phyloP scores from a whole-genome alignment of 768 basidiomycete species.

The Agrocybe pediades region DNA sequence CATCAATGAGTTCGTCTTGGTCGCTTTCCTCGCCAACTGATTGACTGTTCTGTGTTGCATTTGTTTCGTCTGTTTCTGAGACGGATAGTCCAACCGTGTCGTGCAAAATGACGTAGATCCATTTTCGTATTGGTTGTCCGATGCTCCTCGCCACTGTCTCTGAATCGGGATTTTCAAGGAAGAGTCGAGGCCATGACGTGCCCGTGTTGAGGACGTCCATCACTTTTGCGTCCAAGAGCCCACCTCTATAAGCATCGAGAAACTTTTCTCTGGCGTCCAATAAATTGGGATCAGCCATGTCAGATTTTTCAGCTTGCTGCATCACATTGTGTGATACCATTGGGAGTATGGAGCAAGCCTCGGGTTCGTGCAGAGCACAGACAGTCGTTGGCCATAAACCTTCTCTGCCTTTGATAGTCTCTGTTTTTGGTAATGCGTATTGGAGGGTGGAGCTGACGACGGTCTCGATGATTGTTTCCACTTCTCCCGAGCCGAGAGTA shows the following conservation, averaged over 20 bases:
- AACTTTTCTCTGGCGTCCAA: constrained; percentile 51
- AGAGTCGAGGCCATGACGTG: constrained; percentile 72
- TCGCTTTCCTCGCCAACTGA: constrained; percentile 29
- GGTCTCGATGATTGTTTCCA: constrained; percentile 63
- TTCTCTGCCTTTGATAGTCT: constrained; percentile 34
- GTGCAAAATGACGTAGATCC: constrained; percentile 70
- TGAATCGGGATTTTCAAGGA: constrained; percentile 76
- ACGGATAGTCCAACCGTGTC: constrained; percentile 64
- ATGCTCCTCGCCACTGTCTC: constrained; percentile 68
- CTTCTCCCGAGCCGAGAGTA: constrained; percentile 60
- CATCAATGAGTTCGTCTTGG: constrained; percentile 69
- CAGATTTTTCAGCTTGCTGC: constrained; percentile 30
- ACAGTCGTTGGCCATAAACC: constrained; percentile 56
- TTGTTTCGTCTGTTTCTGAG: constrained; percentile 23
- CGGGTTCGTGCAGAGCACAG: constrained; percentile 64
- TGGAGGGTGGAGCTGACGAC: constrained; percentile 76
- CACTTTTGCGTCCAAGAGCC: constrained; percentile 55
- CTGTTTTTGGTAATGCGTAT: constrained; percentile 71
- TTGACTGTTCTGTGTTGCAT: constrained; percentile 9
- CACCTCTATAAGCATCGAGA: constrained; percentile 63
- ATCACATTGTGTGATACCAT: constrained; percentile 51
- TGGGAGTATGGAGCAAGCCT: constrained; percentile 55
- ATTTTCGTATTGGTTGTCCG: constrained; percentile 60
- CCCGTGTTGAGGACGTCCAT: constrained; percentile 63
- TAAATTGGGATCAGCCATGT: constrained; percentile 30